phyloP scores from a whole-genome alignment of 2,329 filamentous ascomycete species.

The Pezicula carpinea region DNA sequence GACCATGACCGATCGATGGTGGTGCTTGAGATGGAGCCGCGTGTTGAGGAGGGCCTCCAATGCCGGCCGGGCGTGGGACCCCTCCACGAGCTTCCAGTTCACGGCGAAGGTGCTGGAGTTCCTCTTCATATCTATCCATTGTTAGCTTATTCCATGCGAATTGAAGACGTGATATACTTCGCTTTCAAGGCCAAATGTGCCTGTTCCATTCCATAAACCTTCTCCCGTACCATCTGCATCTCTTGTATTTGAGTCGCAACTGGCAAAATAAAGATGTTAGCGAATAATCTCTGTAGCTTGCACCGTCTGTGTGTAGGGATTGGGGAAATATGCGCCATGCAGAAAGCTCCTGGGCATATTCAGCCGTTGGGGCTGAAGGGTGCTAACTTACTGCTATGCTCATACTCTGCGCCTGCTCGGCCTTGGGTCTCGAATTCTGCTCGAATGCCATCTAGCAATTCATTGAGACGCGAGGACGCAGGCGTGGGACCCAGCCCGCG shows the following conservation, averaged over 20 bases:
- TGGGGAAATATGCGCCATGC: neutral
- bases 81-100: constrained; percentile 75
- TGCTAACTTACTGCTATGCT: constrained; percentile 78
- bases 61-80: constrained; percentile 60
- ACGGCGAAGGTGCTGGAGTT: constrained; percentile 78
- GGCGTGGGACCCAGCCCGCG: constrained; percentile 68
- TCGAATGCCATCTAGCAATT: constrained; percentile 87
- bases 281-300: neutral
- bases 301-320: neutral
- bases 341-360: no score
- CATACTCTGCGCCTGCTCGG: constrained; percentile 78
- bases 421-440: constrained; percentile 85
- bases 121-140: constrained; percentile 77
- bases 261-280: constrained; percentile 33
- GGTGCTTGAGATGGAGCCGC: constrained; percentile 77
- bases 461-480: constrained; percentile 65
- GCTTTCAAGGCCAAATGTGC: constrained; percentile 82
- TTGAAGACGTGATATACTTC: constrained; percentile 59
- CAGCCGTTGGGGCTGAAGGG: neutral
- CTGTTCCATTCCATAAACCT: constrained; percentile 90
- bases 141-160: constrained; percentile 6
- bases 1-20: constrained; percentile 78
- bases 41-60: constrained; percentile 70
- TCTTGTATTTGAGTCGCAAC: constrained; percentile 89
- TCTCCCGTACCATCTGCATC: constrained; percentile 89